These are phyloP conservation scores for Pythium brachiatum DNA, from an alignment of 352 stramenopile species.

Conservation along the genomic window DNA sequence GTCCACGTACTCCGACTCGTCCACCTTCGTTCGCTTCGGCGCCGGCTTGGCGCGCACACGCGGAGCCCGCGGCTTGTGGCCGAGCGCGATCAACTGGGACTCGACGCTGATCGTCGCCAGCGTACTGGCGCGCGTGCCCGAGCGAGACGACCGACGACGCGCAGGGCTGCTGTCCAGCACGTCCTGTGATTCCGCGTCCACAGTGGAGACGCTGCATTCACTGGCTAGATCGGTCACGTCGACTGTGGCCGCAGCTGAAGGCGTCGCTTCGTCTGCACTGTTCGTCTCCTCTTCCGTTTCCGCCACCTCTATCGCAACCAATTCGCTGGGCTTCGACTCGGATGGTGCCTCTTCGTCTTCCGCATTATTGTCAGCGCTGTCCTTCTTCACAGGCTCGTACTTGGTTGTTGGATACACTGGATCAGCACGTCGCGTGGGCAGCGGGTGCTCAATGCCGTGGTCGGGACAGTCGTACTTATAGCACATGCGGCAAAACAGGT, in stretches of 20 bases:
- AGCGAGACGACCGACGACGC: conserved; percentile 52
- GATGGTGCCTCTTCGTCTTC: not conserved
- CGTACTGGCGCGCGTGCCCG: conserved; percentile 53
- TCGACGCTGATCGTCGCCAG: conserved; percentile 53
- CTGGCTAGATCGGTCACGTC: conserved; percentile 18
- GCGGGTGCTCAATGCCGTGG: conserved; percentile 84
- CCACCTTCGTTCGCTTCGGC: conserved; percentile 13
- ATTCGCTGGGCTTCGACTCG: not conserved
- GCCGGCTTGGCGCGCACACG: conserved; percentile 5
- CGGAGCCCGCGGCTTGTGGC: conserved; percentile 9
- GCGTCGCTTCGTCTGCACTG: not conserved
- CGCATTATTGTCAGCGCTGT: not conserved
- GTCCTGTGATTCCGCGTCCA: conserved; percentile 15
- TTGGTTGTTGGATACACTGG: conserved; percentile 55
- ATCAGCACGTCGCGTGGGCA: conserved; percentile 53
- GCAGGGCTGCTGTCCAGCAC: conserved; percentile 8
- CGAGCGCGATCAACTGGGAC: conserved; percentile 27
- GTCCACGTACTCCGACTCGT: conserved; percentile 69
- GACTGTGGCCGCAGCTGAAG: not conserved
- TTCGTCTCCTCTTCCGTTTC: not conserved
- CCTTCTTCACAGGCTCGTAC: conserved; percentile 30
- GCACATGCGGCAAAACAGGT: conserved; percentile 91
- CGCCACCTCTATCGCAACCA: not conserved
- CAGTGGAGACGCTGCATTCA: conserved; percentile 18
- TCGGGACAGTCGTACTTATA: conserved; percentile 92